These are phyloP conservation scores for Trichoderma semiorbis DNA, from an alignment of 2,329 filamentous ascomycete genomes.

Conservation along the genomic window DNA sequence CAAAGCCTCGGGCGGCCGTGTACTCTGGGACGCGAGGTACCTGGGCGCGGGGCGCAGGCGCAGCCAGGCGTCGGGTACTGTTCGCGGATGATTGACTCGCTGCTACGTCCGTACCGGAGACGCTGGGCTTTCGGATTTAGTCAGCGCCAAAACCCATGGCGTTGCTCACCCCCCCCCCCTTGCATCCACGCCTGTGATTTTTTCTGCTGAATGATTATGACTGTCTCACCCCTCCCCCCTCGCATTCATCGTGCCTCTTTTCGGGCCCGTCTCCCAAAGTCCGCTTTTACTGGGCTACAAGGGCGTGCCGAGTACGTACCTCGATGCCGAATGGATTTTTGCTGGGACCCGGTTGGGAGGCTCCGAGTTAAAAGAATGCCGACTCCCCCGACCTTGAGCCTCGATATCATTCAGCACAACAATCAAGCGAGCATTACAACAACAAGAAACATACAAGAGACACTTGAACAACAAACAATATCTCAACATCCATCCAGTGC, in stretches of 20 bases:
- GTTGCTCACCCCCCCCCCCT: not conserved
- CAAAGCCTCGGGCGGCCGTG: not conserved
- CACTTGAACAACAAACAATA: not conserved
- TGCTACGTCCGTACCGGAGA: conserved; percentile 7
- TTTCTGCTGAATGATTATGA: conserved; percentile 1
- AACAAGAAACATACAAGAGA: not conserved
- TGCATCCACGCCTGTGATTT: not conserved
- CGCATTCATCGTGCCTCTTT: conserved; percentile 13
- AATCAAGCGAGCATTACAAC: conserved; percentile 5
- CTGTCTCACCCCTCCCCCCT: conserved; percentile 13
- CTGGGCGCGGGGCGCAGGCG: not conserved
- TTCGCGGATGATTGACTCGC: conserved; percentile 1
- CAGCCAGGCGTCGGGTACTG: conserved; percentile 16
- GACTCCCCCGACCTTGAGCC: conserved; percentile 21
- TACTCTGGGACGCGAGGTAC: conserved; percentile 15
- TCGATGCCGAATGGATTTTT: conserved; percentile 7
- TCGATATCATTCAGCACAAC: conserved; percentile 7
- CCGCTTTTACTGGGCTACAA: conserved; percentile 17
- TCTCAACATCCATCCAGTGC: not conserved
- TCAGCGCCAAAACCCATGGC: conserved; percentile 12
- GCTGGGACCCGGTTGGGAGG: conserved; percentile 9
- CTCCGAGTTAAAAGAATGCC: conserved; percentile 26
- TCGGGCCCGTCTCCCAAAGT: conserved; percentile 19
- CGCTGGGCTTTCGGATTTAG: conserved; percentile 14
- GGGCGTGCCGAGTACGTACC: conserved; percentile 10